Evolutionary conservation across 805 yeast species (phyloP).

Genomic region (Spathaspora gorwiae): DNA sequence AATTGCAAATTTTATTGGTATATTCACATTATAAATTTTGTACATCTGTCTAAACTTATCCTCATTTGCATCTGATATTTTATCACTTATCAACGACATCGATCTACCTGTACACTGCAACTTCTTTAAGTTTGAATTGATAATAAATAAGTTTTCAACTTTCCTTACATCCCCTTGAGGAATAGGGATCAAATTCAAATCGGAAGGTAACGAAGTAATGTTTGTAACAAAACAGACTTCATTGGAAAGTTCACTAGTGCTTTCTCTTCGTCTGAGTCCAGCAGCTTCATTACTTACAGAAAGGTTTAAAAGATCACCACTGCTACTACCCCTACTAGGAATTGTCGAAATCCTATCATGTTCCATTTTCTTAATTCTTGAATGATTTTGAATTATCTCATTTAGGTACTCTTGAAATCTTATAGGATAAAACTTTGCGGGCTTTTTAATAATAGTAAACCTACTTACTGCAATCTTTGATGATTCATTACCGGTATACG

Average conservation of each 20-base stretch:
- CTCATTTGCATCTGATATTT: slow-evolving; percentile 70
- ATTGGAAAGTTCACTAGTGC: slow-evolving; percentile 3
- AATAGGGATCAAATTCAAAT: slow-evolving; percentile 65
- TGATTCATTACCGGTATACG: slow-evolving; percentile 80
- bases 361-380: slow-evolving; percentile 57
- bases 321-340: slow-evolving; percentile 2
- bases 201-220: slow-evolving; percentile 73
- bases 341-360: slow-evolving; percentile 4
- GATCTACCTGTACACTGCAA: slow-evolving; percentile 84
- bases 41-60: slow-evolving; percentile 79
- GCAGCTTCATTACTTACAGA: not conserved
- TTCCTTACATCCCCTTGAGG: slow-evolving; percentile 52
- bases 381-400: slow-evolving; percentile 60
- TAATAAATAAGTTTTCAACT: slow-evolving; percentile 55
- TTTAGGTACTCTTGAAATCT: slow-evolving; percentile 57
- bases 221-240: slow-evolving; percentile 69
- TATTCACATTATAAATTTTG: slow-evolving; percentile 45
- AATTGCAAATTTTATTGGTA: slow-evolving; percentile 63
- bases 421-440: slow-evolving; percentile 44
- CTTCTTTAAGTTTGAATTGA: slow-evolving; percentile 73
- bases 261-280: not conserved
- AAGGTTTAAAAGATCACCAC: not conserved
- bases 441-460: slow-evolving; percentile 49
- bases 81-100: slow-evolving; percentile 57
- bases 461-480: slow-evolving; percentile 57